A percentile compares a stretch with the other conserved stretches of the same genome.
Evolutionary conservation across 768 basidiomycete genomes (phyloP).

Genomic region (Rhodosporidiobolus odoratus): DNA sequence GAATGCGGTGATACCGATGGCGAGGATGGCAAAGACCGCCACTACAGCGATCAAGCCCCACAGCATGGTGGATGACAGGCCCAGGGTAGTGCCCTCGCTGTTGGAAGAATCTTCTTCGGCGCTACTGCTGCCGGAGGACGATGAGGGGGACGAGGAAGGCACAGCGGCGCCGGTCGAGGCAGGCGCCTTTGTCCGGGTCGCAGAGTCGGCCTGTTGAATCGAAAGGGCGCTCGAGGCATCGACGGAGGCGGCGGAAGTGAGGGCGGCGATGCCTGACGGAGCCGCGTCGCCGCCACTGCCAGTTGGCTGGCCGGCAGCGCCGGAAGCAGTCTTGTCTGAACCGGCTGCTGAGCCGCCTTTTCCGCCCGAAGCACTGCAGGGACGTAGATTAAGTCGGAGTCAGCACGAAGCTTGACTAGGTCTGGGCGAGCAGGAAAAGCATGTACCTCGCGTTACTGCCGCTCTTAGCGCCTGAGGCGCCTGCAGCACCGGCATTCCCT

Average conservation of each 20-base stretch:
- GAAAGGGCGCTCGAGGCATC: not conserved
- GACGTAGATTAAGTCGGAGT: not conserved
- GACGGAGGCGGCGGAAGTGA: constrained; percentile 11
- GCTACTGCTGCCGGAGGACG: not conserved
- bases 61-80: constrained; percentile 3
- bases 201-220: not conserved
- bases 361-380: not conserved
- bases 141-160: not conserved
- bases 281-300: not conserved
- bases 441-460: too few species aligned
- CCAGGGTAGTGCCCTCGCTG: not conserved
- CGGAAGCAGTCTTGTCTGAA: too few species aligned
- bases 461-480: too few species aligned
- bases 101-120: not conserved
- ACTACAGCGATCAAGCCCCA: not conserved
- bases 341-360: too few species aligned
- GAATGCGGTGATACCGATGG: not conserved
- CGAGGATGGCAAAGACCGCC: not conserved
- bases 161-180: not conserved
- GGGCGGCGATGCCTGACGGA: constrained; percentile 7
- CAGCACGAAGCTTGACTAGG: not conserved
- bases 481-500: not conserved
- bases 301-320: not conserved
- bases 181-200: not conserved
- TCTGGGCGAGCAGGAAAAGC: not conserved